Conservation (phyloP, 805 yeast genomes). For the Ogataea pignaliae region DNA sequence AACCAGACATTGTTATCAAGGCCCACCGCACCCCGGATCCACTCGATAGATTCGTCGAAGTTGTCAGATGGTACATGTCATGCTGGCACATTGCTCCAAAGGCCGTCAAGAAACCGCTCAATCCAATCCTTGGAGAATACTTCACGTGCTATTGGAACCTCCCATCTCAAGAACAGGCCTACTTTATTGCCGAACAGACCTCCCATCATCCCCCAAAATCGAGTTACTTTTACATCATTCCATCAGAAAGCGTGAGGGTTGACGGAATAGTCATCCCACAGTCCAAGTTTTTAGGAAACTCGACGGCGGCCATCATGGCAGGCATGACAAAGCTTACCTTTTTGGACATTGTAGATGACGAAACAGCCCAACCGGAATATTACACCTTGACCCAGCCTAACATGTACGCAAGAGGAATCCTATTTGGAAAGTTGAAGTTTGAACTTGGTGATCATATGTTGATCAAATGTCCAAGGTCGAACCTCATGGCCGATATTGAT, state of each 20-base stretch:
- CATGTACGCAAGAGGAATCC: conserved; percentile 88
- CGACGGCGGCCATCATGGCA: conserved; percentile 97
- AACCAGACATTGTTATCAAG: conserved; percentile 66
- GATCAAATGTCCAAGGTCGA: conserved; percentile 58
- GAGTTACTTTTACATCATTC: conserved; percentile 83
- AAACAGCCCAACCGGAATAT: conserved; percentile 49
- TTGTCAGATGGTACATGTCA: conserved; percentile 86
- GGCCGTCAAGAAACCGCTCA: conserved; percentile 95
- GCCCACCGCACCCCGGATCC: conserved; percentile 63
- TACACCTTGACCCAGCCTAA: conserved; percentile 93
- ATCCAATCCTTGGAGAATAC: conserved; percentile 90
- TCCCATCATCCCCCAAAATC: conserved; percentile 99
- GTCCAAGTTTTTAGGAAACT: conserved; percentile 87
- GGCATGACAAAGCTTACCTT: conserved; percentile 74
- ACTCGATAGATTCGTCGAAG: conserved; percentile 62
- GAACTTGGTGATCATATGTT: conserved; percentile 91
- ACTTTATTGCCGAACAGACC: conserved; percentile 88
- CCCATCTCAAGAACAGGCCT: conserved; percentile 63
- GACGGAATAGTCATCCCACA: conserved; percentile 89
- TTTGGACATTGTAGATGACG: conserved; percentile 48
- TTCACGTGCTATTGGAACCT: conserved; percentile 92
- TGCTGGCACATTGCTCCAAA: conserved; percentile 99
- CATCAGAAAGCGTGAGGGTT: conserved; percentile 72
- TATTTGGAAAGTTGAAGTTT: conserved; percentile 83
- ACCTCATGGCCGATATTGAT: conserved; percentile 74